Percentiles rank a stretch among this genome's conserved stretches.
Evolutionary conservation across 2,329 filamentous ascomycete species (phyloP).

Genomic region (Dendryphion nanum): DNA sequence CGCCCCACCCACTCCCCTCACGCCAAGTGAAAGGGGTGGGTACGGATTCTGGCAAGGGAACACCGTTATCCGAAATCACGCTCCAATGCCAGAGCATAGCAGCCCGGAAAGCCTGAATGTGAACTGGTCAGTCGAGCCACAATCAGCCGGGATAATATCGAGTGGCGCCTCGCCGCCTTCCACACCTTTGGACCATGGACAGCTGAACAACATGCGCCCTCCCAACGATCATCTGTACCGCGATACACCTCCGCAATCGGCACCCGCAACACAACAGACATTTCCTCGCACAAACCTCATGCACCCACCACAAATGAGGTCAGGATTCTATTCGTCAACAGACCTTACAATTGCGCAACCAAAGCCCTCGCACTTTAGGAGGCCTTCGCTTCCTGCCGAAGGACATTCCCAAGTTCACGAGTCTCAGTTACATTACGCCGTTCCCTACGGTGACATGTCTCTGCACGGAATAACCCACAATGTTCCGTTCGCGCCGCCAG

Average conservation of each 20-base stretch:
- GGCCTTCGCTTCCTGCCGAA: slow-evolving; percentile 36
- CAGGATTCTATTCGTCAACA: slow-evolving; percentile 33
- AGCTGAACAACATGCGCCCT: slow-evolving; percentile 28
- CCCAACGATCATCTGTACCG: slow-evolving; percentile 37
- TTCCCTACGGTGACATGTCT: slow-evolving; percentile 22
- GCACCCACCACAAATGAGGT: slow-evolving; percentile 31
- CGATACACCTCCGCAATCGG: slow-evolving; percentile 52
- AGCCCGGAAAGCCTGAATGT: slow-evolving; percentile 39
- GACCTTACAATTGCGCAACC: slow-evolving; percentile 35
- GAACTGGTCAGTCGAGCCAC: slow-evolving; percentile 38
- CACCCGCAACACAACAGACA: slow-evolving; percentile 49
- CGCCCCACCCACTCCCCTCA: slow-evolving; percentile 50
- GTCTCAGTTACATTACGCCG: slow-evolving; percentile 21
- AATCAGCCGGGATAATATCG: slow-evolving; percentile 25
- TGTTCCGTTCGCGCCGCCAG: slow-evolving; percentile 32
- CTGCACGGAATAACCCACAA: slow-evolving; percentile 31
- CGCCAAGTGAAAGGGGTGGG: slow-evolving; percentile 42
- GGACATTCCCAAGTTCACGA: slow-evolving; percentile 24
- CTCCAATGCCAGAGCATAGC: slow-evolving; percentile 35
- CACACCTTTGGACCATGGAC: slow-evolving; percentile 40
- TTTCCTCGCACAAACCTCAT: slow-evolving; percentile 42
- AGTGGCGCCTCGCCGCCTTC: slow-evolving; percentile 46
- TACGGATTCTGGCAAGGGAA: slow-evolving; percentile 44
- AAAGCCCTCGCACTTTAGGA: slow-evolving; percentile 36
- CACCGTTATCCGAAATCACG: slow-evolving; percentile 26